Base-by-base conservation (phyloP, 2,329 filamentous ascomycete species). In the Claviceps spartinae region DNA sequence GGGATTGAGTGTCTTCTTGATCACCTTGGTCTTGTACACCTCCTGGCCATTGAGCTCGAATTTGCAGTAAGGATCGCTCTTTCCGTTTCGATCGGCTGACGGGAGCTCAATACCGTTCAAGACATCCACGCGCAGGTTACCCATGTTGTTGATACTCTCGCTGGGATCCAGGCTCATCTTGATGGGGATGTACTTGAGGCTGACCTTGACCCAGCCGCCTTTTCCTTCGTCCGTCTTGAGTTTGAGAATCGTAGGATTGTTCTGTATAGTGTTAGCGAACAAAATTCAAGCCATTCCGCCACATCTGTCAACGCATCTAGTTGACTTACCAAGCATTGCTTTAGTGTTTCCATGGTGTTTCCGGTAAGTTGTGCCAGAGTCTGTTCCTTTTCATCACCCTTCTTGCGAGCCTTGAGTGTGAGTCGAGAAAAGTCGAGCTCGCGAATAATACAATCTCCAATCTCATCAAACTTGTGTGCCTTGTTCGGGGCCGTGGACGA, bases 121-220 rank as follows among this genome's bases (percentile, higher is more conserved):
- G 18, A 98, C 78, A 61, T 97, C 89, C n/a, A 98, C 88, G 20
- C 90, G 86, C 22, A 98, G 82, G 54, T 83, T 90, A 54, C 93
- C 93, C 81, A 95, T 95, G 69, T 98, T 98, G 79, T 96, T 97
- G 75, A 98, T 95, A 63, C 89, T 96, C 69, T 98, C 93, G 61
- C 83, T 88, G 0, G 93, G 86, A 62, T 98, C 89, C 48, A 98
- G 84, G 52, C 82, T 75, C 93, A 98, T 98, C 71, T 87, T 82
- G 55, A 97, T 83, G 0, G 93, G 93, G 24, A 98, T 82, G 65
- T 95, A 98, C 68, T 95, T 95, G 62, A 96, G 78, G 71, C 86
- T 94, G 63, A 98, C 86, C 59, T 85, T 94, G 64, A 98, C 77
- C 63, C 82, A 90, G 71, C 81, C 89, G 26, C 83, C 69, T 54